Evolutionary conservation across 345 rosid species (phyloP), one percentile per base, ranked within the genome.

Genomic region (Psidium friedrichsthalianum): DNA sequence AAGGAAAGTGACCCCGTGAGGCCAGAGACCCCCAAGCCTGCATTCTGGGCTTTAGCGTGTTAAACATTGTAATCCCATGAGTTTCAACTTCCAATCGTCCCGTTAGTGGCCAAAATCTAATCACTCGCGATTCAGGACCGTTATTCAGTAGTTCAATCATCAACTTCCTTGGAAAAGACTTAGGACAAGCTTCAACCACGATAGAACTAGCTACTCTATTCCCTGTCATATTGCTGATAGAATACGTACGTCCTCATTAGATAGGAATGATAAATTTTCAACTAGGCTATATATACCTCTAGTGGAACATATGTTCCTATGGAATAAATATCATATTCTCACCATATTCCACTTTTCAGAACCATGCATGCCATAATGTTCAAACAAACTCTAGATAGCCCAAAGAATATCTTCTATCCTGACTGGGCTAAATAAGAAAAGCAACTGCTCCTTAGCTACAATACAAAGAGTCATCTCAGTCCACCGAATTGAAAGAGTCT

Each of bases 211-310:
- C 0, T 59, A 15, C 13, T 14, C 0, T 6, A 3, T 27, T 59
- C 40, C 18, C 42, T 0, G 1, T 15, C 1, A 7, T 15, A 29
- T 61, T 29, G 1, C 20, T 1, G 6, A 15, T 15, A 61, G 11
- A 61, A 7, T 15, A 15, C 1, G 3, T 1, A 7, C 51, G 0
- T 8, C 11, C 3, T 61, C 1, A 0, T 15, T 1, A 64, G 0
- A 64, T 15, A 7, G 3, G 0, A 7, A 15, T 6, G 42, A 15
- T 29, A 29, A 4, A 64, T 3, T 7, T 7, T 64, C 0, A 29
- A 7, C 36, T 2, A 7, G 22, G 0, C 0, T 15, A 61, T 58
- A 5, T 6, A 58, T 25, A 25, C 44, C 24, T 69, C 24, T 29
- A 16, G 1, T 18, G 24, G 47, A 2, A 0, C 18, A 16, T 69